A percentile compares a stretch with the other conserved stretches of the same genome.
Conservation (phyloP, 2,329 filamentous ascomycete species). For the Monilinia fructicola region DNA sequence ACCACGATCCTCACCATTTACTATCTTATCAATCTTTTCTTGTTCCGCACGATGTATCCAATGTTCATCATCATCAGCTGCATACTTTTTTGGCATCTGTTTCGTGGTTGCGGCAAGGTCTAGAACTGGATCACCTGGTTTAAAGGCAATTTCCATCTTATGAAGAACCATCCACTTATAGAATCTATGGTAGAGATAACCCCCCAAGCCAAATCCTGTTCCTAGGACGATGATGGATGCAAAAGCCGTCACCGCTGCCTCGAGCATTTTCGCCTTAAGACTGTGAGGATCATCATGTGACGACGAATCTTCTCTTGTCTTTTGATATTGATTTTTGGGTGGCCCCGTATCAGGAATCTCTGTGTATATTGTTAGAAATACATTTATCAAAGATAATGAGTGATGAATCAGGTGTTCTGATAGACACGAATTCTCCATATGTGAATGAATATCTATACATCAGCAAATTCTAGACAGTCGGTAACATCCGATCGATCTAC, state of each 20-base stretch:
- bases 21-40: conserved; percentile 74
- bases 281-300: conserved; percentile 20
- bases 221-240: conserved; percentile 73
- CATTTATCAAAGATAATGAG: background rate
- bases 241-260: conserved; percentile 72
- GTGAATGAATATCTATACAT: no score
- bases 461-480: background rate
- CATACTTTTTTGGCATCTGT: conserved; percentile 47
- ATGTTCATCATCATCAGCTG: conserved; percentile 48
- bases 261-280: conserved; percentile 60
- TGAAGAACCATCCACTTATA: conserved; percentile 90
- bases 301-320: background rate
- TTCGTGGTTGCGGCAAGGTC: conserved; percentile 71
- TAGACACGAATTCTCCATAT: background rate
- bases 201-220: conserved; percentile 62
- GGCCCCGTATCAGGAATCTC: background rate
- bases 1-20: conserved; percentile 68
- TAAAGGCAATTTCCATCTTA: conserved; percentile 91
- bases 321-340: background rate
- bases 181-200: conserved; percentile 74
- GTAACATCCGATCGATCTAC: background rate
- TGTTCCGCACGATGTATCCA: conserved; percentile 90
- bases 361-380: background rate
- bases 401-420: background rate
- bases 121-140: conserved; percentile 85